Evolutionary conservation across 1,284 basidiomycete genomes (phyloP).

Genomic region (Ustilago tritici): DNA sequence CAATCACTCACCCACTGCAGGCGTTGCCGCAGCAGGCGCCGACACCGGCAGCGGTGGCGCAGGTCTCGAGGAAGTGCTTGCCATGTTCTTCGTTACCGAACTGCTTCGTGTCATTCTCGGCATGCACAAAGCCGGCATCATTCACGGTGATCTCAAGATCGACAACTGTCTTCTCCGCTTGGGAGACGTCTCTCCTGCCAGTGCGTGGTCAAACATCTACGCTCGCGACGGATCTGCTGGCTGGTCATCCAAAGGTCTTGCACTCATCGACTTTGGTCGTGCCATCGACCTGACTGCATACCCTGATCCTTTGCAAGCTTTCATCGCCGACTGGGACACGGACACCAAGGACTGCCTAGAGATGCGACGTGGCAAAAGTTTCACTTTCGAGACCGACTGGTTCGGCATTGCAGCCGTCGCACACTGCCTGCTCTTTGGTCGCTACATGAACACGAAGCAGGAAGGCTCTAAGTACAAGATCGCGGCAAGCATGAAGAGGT

Average conservation of each 20-base stretch:
- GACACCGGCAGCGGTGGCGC: constrained; percentile 71
- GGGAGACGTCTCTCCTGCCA: constrained; percentile 78
- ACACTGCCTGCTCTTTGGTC: constrained; percentile 95
- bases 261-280: constrained; percentile 95
- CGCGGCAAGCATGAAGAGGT: constrained; percentile 84
- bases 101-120: constrained; percentile 85
- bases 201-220: constrained; percentile 81
- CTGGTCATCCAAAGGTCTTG: constrained; percentile 88
- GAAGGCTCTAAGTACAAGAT: constrained; percentile 30
- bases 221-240: constrained; percentile 81
- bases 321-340: constrained; percentile 85
- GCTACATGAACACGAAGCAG: constrained; percentile 75
- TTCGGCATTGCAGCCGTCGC: constrained; percentile 91
- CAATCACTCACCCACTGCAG: constrained; percentile 74
- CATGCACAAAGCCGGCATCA: constrained; percentile 83
- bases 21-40: constrained; percentile 73
- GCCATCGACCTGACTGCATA: constrained; percentile 89
- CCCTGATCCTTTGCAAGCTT: constrained; percentile 76
- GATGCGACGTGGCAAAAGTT: constrained; percentile 83
- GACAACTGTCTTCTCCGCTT: constrained; percentile 96
- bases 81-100: constrained; percentile 94
- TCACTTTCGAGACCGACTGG: constrained; percentile 96
- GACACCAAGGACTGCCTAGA: constrained; percentile 87
- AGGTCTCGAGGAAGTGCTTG: constrained; percentile 88
- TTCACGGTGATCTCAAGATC: constrained; percentile 98